Evolutionary conservation across 768 basidiomycete genomes (phyloP).

Genomic region (Russula virescens): DNA sequence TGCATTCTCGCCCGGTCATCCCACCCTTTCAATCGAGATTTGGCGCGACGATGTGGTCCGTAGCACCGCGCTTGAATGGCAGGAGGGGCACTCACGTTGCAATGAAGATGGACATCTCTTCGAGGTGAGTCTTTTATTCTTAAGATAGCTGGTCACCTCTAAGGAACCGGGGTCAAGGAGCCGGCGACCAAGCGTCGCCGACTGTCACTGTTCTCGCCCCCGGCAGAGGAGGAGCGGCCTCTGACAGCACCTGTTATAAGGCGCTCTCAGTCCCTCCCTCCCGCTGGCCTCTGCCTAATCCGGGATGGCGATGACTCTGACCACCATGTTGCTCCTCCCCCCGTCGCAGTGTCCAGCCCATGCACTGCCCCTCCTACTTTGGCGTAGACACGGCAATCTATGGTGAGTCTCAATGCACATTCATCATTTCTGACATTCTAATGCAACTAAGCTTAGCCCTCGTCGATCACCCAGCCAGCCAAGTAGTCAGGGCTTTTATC

Average conservation of each 20-base stretch:
- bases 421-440: neutral
- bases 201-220: conserved; percentile 9
- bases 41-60: conserved; percentile 41
- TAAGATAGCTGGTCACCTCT: conserved; percentile 11
- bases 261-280: conserved; percentile 18
- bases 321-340: conserved; percentile 1
- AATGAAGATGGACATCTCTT: conserved; percentile 7
- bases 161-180: conserved; percentile 22
- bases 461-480: neutral
- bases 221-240: conserved; percentile 12
- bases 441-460: neutral
- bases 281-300: conserved; percentile 12
- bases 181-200: conserved; percentile 26
- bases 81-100: neutral
- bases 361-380: conserved; percentile 18
- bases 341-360: conserved; percentile 11
- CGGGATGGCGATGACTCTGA: conserved; percentile 12
- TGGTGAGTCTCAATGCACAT: neutral
- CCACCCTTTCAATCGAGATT: conserved; percentile 33
- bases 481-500: too few relatives aligned
- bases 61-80: conserved; percentile 7
- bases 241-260: neutral
- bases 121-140: conserved; percentile 17
- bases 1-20: conserved; percentile 25
- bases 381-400: neutral